A percentile compares a stretch with the other conserved stretches of the same genome.
phyloP scores from a whole-genome alignment of 2,329 filamentous ascomycete genomes.

The Rhytidhysteron rufulum region DNA sequence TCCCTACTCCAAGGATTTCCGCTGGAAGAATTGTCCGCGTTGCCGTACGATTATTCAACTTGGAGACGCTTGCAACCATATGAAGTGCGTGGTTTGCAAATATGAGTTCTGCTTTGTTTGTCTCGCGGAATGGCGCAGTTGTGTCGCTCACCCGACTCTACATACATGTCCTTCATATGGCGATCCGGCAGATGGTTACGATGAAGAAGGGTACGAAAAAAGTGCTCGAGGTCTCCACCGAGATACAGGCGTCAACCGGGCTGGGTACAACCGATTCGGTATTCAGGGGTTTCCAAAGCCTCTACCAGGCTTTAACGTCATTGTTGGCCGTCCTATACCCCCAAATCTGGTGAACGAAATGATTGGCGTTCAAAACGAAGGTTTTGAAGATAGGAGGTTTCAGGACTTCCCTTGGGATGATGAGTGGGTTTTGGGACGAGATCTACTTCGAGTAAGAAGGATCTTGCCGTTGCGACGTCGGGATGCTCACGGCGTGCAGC shows the following conservation, averaged over 20 bases:
- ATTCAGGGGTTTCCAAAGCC: no score
- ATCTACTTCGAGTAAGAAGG: no score
- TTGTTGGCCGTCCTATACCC: no score
- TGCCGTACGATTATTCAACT: not conserved
- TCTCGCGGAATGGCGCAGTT: not conserved
- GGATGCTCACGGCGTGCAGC: no score
- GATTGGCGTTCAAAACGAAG: no score
- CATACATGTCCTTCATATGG: not conserved
- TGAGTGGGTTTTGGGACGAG: no score
- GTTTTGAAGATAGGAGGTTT: no score
- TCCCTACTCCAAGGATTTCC: not conserved
- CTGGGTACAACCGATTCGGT: not conserved
- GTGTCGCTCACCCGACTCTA: no score
- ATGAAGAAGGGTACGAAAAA: not conserved
- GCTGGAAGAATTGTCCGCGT: not conserved
- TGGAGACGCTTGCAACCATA: not conserved
- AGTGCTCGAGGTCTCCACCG: not conserved
- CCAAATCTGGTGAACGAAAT: no score
- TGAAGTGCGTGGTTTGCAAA: not conserved
- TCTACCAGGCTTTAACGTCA: no score
- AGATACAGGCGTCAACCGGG: not conserved
- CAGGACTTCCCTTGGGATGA: no score
- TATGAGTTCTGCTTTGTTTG: not conserved
- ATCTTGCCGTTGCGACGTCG: no score
- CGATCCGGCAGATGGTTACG: not conserved